Percentiles rank a stretch among this genome's conserved stretches.
These are phyloP conservation scores for Podaxis rugospora DNA, from an alignment of 768 basidiomycete species.

Conservation along the genomic window DNA sequence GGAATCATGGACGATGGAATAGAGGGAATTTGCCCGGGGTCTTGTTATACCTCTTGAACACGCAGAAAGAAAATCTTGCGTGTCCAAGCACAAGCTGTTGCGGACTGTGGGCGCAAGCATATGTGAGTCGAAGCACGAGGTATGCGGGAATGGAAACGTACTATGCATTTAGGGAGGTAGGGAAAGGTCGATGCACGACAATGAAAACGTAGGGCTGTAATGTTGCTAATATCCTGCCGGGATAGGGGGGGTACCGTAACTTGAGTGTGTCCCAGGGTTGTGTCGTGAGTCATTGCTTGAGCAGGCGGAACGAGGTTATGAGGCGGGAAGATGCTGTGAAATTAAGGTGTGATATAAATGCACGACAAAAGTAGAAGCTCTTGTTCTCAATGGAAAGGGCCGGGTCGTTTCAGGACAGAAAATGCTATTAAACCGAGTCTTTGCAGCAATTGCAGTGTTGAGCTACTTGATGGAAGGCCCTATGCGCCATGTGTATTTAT, in stretches of 20 bases:
- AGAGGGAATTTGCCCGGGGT: neutral
- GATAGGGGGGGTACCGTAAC: neutral
- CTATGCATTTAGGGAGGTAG: neutral
- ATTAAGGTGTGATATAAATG: neutral
- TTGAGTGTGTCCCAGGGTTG: neutral
- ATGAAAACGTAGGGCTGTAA: neutral
- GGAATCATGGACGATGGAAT: slow-evolving; percentile 1
- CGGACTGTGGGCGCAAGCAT: neutral
- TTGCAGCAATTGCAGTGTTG: neutral
- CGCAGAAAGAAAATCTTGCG: neutral
- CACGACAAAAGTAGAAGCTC: neutral
- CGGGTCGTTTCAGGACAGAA: neutral
- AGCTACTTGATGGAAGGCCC: slow-evolving; percentile 5
- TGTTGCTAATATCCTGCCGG: slow-evolving; percentile 1
- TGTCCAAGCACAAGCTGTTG: neutral
- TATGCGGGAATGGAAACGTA: neutral
- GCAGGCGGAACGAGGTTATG: neutral
- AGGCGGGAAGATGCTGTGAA: slow-evolving; percentile 1
- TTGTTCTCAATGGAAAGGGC: neutral
- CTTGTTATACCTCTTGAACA: neutral
- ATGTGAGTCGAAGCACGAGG: neutral
- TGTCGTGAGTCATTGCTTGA: neutral
- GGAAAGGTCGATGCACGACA: neutral
- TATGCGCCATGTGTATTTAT: neutral
- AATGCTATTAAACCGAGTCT: neutral